These are phyloP conservation scores for Aspergillus oerlinghausenensis DNA, from an alignment of 2,329 filamentous ascomycete species.

Conservation along the genomic window DNA sequence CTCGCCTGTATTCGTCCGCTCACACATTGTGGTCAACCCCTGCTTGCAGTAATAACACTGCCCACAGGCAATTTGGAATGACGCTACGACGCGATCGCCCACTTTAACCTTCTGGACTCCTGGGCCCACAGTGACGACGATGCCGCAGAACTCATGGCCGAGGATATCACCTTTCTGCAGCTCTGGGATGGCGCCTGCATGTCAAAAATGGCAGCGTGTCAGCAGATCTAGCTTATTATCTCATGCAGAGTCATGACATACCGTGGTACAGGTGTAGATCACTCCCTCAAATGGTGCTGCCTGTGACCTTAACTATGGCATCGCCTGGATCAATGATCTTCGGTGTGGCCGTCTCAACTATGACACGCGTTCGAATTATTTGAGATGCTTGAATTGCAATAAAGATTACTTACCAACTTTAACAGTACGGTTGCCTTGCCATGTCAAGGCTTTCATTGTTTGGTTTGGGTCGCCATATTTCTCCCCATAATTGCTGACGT, in stretches of 20 bases:
- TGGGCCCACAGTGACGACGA: constrained; percentile 53
- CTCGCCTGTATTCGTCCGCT: constrained; percentile 71
- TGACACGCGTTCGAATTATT: background rate
- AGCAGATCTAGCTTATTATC: background rate
- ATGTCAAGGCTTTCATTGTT: background rate
- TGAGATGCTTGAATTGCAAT: background rate
- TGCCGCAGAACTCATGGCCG: constrained; percentile 54
- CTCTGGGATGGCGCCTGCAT: constrained; percentile 49
- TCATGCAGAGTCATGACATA: constrained; percentile 5
- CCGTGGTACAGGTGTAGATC: constrained; percentile 52
- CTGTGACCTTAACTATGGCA: constrained; percentile 75
- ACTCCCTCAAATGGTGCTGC: constrained; percentile 58
- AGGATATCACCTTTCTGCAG: constrained; percentile 63
- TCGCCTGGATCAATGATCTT: constrained; percentile 68
- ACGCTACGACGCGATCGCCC: constrained; percentile 72
- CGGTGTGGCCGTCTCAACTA: constrained; percentile 64
- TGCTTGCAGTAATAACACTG: constrained; percentile 72
- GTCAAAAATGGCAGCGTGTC: background rate
- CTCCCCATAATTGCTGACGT: background rate
- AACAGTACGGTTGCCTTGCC: background rate
- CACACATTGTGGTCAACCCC: constrained; percentile 77
- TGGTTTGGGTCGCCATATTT: background rate
- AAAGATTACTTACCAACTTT: background rate
- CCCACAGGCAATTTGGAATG: constrained; percentile 73
- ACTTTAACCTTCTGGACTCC: constrained; percentile 51